A percentile compares a stretch with the other conserved stretches of the same genome.
These are phyloP conservation scores for Chalaropsis thielavioides DNA, from an alignment of 2,329 filamentous ascomycete species.

Conservation along the genomic window DNA sequence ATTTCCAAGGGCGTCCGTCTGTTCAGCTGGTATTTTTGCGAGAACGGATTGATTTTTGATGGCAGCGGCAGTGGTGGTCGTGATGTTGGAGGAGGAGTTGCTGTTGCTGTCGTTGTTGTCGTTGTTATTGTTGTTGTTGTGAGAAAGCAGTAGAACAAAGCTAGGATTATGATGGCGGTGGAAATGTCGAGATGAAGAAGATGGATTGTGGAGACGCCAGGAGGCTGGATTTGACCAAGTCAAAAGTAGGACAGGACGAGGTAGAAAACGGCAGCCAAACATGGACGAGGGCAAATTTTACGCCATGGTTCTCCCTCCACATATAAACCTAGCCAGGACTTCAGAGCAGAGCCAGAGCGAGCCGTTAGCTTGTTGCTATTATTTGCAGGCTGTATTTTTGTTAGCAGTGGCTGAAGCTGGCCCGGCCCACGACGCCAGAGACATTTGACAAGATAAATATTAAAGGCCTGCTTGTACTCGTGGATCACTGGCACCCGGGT, in stretches of 20 bases:
- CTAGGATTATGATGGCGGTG: neutral
- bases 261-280: slow-evolving; percentile 12
- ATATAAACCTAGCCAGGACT: slow-evolving; percentile 1
- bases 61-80: neutral
- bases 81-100: neutral
- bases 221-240: slow-evolving; percentile 11
- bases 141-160: neutral
- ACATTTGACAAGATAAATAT: neutral
- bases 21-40: neutral
- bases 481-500: neutral
- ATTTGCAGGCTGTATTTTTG: neutral
- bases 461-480: neutral
- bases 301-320: slow-evolving; percentile 13
- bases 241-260: slow-evolving; percentile 15
- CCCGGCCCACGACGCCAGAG: neutral
- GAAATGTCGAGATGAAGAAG: slow-evolving; percentile 5
- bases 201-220: slow-evolving; percentile 15
- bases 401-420: neutral
- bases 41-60: neutral
- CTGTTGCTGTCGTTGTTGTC: slow-evolving; percentile 1
- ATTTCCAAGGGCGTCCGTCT: neutral
- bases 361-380: neutral
- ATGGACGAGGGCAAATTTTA: slow-evolving; percentile 13
- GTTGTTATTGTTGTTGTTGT: slow-evolving; percentile 3
- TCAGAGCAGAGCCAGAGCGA: neutral